phyloP scores from a whole-genome alignment of 495 filamentous ascomycete species.

The Penicillium fimorum region DNA sequence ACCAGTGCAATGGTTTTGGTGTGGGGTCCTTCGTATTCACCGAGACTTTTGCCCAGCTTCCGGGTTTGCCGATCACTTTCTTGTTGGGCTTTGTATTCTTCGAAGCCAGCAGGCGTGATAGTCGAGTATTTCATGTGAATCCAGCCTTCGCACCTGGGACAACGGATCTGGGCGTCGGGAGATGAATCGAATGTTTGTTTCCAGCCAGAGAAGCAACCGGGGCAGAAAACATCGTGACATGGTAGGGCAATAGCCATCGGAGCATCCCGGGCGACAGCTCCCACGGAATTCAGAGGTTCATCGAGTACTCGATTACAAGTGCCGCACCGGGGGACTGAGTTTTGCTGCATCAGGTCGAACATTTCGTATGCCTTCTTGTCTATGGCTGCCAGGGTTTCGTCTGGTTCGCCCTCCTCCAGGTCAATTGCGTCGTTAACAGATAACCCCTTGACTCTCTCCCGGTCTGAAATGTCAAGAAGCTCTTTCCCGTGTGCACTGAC shows the following conservation, averaged over 20 bases:
- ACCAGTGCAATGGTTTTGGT: constrained; percentile 86
- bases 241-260: constrained; percentile 74
- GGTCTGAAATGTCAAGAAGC: constrained; percentile 76
- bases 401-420: constrained; percentile 69
- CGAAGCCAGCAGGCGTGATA: constrained; percentile 63
- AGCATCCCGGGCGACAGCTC: constrained; percentile 54
- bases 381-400: constrained; percentile 52
- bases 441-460: constrained; percentile 73
- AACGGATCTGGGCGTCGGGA: constrained; percentile 41
- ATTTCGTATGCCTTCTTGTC: constrained; percentile 76
- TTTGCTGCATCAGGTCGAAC: constrained; percentile 76
- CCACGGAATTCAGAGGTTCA: constrained; percentile 41
- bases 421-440: constrained; percentile 80
- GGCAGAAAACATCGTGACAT: constrained; percentile 82
- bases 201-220: constrained; percentile 58
- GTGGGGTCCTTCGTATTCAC: constrained; percentile 77
- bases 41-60: constrained; percentile 58
- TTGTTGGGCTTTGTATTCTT: constrained; percentile 50
- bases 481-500: constrained; percentile 92
- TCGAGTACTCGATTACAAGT: constrained; percentile 64
- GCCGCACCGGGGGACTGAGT: constrained; percentile 66
- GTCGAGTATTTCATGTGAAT: constrained; percentile 59
- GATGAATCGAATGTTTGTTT: constrained; percentile 29
- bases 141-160: constrained; percentile 62
- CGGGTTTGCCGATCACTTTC: constrained; percentile 37